Percentiles rank a stretch among this genome's conserved stretches.
Evolutionary conservation across 306 rosid genomes (phyloP).

Genomic region (Cicer cuneatum): DNA sequence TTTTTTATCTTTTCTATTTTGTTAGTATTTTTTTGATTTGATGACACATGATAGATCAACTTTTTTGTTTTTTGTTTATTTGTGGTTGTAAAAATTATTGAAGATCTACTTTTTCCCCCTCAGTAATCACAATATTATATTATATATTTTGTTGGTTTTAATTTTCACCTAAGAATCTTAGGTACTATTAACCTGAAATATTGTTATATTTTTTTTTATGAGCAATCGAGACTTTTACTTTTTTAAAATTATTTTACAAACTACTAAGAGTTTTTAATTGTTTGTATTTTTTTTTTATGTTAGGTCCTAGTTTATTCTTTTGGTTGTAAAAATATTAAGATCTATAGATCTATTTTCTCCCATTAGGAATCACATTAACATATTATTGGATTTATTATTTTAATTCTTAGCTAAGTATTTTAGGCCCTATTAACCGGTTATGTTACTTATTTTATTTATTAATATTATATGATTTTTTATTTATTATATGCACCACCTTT

Average conservation of each 20-base stretch:
- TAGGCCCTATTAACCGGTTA: neutral
- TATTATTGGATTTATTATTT: too few relatives aligned
- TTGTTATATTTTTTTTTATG: too few relatives aligned
- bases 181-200: too few relatives aligned
- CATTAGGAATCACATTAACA: neutral
- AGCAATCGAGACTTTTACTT: too few relatives aligned
- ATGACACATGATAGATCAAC: neutral
- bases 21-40: neutral
- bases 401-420: neutral
- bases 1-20: neutral
- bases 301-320: neutral
- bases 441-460: too few relatives aligned
- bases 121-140: neutral
- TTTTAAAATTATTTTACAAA: too few relatives aligned
- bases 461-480: too few relatives aligned
- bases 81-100: neutral
- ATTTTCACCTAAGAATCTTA: too few relatives aligned
- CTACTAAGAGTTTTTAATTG: too few relatives aligned
- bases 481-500: too few relatives aligned
- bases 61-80: neutral
- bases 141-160: too few relatives aligned
- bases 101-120: neutral
- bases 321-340: neutral
- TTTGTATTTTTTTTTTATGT: too few relatives aligned
- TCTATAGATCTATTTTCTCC: conserved; percentile 9